Base-by-base conservation (phyloP, 257 asterid species). In the Ilex asprella region DNA sequence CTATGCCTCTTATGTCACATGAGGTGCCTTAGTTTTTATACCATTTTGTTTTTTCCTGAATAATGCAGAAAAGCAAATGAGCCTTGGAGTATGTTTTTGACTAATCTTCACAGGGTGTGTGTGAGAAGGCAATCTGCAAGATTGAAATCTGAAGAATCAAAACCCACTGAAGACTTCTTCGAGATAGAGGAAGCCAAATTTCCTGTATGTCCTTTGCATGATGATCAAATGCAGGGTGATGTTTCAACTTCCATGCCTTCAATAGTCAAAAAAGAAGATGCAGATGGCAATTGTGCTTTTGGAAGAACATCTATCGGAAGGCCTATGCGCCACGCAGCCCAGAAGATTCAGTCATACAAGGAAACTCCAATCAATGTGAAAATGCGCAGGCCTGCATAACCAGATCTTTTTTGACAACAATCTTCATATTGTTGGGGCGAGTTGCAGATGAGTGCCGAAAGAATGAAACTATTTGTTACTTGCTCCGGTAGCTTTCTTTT, bases 261-360 rank as follows among this genome's bases (percentile, higher is more conserved):
- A 58, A 50, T 61, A 58, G 12, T 64, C 2, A 47, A 71, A 65
- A 55, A 12, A 15, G 75, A 73, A 69, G 70, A 46, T 61, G 54
- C 31, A 29, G 65, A 67, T 55, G 53, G 46, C 30, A 30, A 39
- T 76, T 65, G 69, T 27, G 73, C 60, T 6, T 49, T 35, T 2
- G 70, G 72, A 70, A 78, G 79, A 68, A 16, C 77, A n/a, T 78
- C 87, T 59, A 66, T 80, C 6, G 52, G 74, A 58, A 77, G 96
- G 79, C 95, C 95, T 31, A 79, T 77, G 11, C 84, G 95, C 11
- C 73, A 60, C 51, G 93, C 96, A 39, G 83, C 87, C 61, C 77
- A 47, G 74, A 89, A 82, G 73, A 82, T 89, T 59, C 82, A 76
- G 64, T 82, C 93, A 4, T 86, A 89, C 79, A 89, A 76, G 82